These are phyloP conservation scores for Striga hermonthica DNA, from an alignment of 305 asterid genomes.

Conservation along the genomic window DNA sequence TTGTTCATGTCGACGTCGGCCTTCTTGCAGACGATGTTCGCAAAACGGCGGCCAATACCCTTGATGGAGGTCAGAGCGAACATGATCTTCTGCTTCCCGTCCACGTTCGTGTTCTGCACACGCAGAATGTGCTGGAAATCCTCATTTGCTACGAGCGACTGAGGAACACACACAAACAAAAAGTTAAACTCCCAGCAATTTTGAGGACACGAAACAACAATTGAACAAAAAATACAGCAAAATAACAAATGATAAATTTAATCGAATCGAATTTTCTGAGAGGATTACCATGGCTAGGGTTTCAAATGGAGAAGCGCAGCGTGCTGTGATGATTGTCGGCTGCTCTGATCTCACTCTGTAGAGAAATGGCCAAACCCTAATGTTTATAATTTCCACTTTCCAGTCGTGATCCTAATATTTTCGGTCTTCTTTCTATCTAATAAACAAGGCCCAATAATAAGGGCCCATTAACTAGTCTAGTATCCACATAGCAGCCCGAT, in stretches of 20 bases:
- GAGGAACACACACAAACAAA: constrained; percentile 3
- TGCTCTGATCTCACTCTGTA: constrained; percentile 27
- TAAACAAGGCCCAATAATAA: no score
- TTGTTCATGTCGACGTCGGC: constrained; percentile 90
- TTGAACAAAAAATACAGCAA: not conserved
- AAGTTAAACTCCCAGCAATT: not conserved
- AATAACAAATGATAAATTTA: not conserved
- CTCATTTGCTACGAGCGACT: constrained; percentile 75
- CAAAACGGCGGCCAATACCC: constrained; percentile 88
- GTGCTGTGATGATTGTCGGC: constrained; percentile 30
- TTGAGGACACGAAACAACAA: not conserved
- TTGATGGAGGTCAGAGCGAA: constrained; percentile 85
- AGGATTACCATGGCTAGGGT: constrained; percentile 34
- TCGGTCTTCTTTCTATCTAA: no score
- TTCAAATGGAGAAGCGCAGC: constrained; percentile 28
- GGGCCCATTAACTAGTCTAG: no score
- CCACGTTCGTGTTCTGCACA: constrained; percentile 81
- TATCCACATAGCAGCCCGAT: no score
- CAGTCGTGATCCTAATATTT: not conserved
- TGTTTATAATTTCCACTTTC: constrained; percentile 28
- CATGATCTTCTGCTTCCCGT: constrained; percentile 85
- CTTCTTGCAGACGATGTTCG: constrained; percentile 78
- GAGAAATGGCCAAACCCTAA: constrained; percentile 35
- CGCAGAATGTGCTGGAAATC: constrained; percentile 90
- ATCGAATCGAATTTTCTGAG: not conserved